Evolutionary conservation across 2,329 filamentous ascomycete genomes (phyloP).

Genomic region (Colletotrichum scovillei): DNA sequence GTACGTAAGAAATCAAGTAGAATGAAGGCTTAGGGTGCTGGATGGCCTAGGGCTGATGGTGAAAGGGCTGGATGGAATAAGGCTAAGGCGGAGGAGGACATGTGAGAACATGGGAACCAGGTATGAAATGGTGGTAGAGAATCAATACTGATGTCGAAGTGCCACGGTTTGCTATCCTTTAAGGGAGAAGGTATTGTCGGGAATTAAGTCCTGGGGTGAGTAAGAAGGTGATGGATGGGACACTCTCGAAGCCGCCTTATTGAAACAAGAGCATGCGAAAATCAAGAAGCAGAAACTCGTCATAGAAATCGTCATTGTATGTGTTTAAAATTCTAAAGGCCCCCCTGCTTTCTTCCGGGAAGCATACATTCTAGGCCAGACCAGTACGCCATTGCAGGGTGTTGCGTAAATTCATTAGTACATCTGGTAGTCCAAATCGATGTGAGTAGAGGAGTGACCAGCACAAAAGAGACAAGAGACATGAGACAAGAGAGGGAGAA

Average conservation of each 20-base stretch:
- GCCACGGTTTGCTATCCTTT: too few relatives aligned
- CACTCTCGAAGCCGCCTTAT: background rate
- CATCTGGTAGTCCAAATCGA: conserved; percentile 18
- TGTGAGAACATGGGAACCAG: background rate
- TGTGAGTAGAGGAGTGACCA: conserved; percentile 26
- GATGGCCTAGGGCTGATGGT: too few relatives aligned
- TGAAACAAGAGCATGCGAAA: background rate
- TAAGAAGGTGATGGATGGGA: background rate
- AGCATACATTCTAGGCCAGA: conserved; percentile 27
- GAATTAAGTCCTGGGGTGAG: too few relatives aligned
- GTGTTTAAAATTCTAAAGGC: conserved; percentile 1
- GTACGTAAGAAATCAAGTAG: too few relatives aligned
- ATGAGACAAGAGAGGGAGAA: background rate
- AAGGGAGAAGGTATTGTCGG: too few relatives aligned
- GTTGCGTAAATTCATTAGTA: conserved; percentile 34
- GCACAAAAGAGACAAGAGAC: conserved; percentile 22
- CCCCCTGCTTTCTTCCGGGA: background rate
- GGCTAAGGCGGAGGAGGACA: background rate
- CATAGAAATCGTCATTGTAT: background rate
- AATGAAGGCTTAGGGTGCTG: too few relatives aligned
- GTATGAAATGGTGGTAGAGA: background rate
- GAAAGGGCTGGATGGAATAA: too few relatives aligned
- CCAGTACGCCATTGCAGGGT: conserved; percentile 16
- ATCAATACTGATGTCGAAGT: too few relatives aligned
- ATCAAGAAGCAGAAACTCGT: background rate